Evolutionary conservation across 441 rosid species (phyloP), one percentile per base, ranked within the genome.

Genomic region (Pelargonium australe): DNA sequence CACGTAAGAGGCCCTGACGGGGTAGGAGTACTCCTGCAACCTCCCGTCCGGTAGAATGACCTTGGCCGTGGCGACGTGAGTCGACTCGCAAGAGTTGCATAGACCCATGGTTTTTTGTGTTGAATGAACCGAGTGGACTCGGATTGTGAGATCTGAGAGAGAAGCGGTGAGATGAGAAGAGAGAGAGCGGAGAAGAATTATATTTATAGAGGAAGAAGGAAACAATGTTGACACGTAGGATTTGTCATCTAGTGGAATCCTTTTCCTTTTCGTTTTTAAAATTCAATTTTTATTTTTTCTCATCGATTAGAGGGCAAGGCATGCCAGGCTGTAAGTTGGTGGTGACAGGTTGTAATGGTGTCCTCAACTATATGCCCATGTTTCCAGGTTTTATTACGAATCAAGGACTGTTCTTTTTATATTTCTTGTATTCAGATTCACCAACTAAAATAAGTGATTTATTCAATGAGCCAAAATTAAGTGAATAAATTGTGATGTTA

Each of bases 1-100:
- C 64, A 93, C 87, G 64, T 79, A 80, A 72, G 96, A 90, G 20
- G 69, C 98, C 78, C 83, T 90, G 5, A 90, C 84, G 0, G 97
- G 95, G 68, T 86, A 82, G 1, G 89, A 58, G 62, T 81, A 93
- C 77, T 93, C 98, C 19, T 86, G 88, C 16, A 93, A 73, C 19
- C 85, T 70, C 6, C 97, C 98, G 47, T 93, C 96, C 55, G 70
- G 85, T 49, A 89, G 77, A 66, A 93, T 80, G 51, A 90, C 75
- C 80, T 94, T 94, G 1, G 92, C 93, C 2, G 98, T 87, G 0
- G 89, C 83, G 0, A 81, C 80, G 34, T 78, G 85, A 5, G 83
- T 76, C 2, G 92, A 82, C 61, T 90, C 88, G 63, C 83, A 80
- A 0, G 97, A 90, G 76, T 78, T 86, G 76, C 95, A 88, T 31